Evolutionary conservation across 805 yeast species (phyloP).

Genomic region (Ogataea paraovalis): DNA sequence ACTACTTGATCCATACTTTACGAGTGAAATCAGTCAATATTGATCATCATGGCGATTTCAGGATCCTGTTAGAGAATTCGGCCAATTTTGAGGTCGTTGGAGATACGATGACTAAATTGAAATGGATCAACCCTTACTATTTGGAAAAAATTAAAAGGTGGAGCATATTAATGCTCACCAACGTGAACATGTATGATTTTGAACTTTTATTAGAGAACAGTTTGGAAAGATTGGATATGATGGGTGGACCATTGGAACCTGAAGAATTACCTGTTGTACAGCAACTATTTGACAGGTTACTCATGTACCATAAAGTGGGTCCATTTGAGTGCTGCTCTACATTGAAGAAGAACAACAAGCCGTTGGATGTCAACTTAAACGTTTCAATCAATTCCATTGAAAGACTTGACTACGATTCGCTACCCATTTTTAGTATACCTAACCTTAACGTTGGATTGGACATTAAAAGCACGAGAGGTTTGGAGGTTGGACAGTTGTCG

Average conservation of each 20-base stretch:
- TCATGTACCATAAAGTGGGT: not conserved
- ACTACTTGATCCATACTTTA: not conserved
- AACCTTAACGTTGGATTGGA: not conserved
- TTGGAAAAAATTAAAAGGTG: not conserved
- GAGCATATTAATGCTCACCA: not conserved
- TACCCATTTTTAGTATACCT: not conserved
- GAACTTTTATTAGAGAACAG: not conserved
- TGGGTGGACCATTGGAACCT: conserved; percentile 2
- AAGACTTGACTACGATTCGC: not conserved
- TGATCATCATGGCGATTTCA: not conserved
- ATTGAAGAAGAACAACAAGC: not conserved
- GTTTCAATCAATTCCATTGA: not conserved
- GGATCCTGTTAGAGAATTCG: not conserved
- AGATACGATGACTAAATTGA: conserved; percentile 2
- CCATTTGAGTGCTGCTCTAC: not conserved
- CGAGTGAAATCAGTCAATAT: not conserved
- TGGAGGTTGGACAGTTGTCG: not conserved
- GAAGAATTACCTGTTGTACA: not conserved
- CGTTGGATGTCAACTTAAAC: not conserved
- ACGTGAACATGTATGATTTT: not conserved
- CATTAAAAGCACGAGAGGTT: not conserved
- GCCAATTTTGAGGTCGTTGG: not conserved
- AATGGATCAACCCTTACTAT: conserved; percentile 2
- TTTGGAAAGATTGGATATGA: not conserved
- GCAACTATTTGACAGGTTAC: not conserved